Evolutionary conservation across 2,329 filamentous ascomycete species (phyloP).

Genomic region (Didymellaceae sp.): DNA sequence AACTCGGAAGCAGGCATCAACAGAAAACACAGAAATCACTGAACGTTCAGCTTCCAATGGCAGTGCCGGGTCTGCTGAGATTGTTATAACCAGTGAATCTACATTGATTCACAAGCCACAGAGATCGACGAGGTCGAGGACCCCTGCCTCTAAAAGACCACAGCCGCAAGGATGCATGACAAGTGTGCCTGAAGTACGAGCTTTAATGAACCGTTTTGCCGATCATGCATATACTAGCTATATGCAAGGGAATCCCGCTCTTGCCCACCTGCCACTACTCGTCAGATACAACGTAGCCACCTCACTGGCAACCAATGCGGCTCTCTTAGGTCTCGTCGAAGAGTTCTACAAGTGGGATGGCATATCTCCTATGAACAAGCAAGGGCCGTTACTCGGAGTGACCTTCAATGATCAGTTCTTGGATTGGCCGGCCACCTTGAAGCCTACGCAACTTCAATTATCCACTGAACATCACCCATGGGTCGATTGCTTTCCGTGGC

Average conservation of each 20-base stretch:
- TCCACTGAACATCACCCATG: slow-evolving; percentile 51
- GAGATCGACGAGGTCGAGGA: no score
- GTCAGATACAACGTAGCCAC: slow-evolving; percentile 21
- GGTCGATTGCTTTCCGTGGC: slow-evolving; percentile 48
- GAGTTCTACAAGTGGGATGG: slow-evolving; percentile 20
- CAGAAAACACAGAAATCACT: not conserved
- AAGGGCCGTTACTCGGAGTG: not conserved
- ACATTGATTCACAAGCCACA: not conserved
- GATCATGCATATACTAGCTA: slow-evolving; percentile 28
- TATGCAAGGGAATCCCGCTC: slow-evolving; percentile 18
- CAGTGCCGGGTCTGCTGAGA: not conserved
- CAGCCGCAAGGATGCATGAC: slow-evolving; percentile 11
- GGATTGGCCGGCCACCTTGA: slow-evolving; percentile 17
- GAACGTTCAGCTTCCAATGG: not conserved
- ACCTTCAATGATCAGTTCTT: not conserved
- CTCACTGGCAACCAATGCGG: slow-evolving; percentile 19
- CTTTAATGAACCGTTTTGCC: slow-evolving; percentile 22
- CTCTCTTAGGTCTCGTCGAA: slow-evolving; percentile 15
- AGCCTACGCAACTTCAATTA: slow-evolving; percentile 50
- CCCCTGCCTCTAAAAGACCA: not conserved
- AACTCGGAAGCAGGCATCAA: not conserved
- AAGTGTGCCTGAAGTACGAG: slow-evolving; percentile 13
- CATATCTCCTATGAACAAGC: slow-evolving; percentile 25
- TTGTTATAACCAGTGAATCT: not conserved
- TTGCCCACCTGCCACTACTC: slow-evolving; percentile 22